Base-by-base conservation (phyloP, 129 eudicot genomes). In the Saussurea involucrata region DNA sequence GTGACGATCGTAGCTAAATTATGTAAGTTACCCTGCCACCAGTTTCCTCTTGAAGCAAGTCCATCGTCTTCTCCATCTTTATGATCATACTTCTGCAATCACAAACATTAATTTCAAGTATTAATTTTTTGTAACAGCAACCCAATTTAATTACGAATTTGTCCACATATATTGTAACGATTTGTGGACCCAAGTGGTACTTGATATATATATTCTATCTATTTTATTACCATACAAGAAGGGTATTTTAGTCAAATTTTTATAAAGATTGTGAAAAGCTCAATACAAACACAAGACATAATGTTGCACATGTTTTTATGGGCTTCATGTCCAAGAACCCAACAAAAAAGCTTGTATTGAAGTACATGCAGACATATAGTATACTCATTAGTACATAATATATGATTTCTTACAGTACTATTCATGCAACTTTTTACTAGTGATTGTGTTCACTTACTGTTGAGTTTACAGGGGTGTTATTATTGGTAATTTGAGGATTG, bases 11-110 rank as follows among this genome's bases (percentile, higher is more conserved):
- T 12, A 17, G 1, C 13, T 1, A 27, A 33, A 13, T 6, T 68
- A 4, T 60, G 21, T 32, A 6, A 46, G 78, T 31, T 80, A 90
- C 98, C 98, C 78, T 87, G 91, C 98, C 97, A 93, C 97, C 97
- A 93, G 55, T 90, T 93, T 73, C 98, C 98, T 83, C 95, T 78
- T 5, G 98, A 83, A 80, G 95, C 98, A 80, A 83, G 80, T 65
- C 86, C 92, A 24, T 93, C 97, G 40, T 88, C 98, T 78, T 93
- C 97, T 42, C 80, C 83, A 55, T 87, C 90, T 72, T 93, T 90
- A 20, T n/a, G n/a, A n/a, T 78, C 77, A 73, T 76, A 78, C 88
- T 87, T 75, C 36, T 73, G 70, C 79, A 73, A 24, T 24, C 8
- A 53, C n/a, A 10, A 36, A 17, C 6, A 34, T 64, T n/a, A n/a